Conservation (phyloP, 176 grass and related monocot genomes). For the Puccinellia tenuiflora region DNA sequence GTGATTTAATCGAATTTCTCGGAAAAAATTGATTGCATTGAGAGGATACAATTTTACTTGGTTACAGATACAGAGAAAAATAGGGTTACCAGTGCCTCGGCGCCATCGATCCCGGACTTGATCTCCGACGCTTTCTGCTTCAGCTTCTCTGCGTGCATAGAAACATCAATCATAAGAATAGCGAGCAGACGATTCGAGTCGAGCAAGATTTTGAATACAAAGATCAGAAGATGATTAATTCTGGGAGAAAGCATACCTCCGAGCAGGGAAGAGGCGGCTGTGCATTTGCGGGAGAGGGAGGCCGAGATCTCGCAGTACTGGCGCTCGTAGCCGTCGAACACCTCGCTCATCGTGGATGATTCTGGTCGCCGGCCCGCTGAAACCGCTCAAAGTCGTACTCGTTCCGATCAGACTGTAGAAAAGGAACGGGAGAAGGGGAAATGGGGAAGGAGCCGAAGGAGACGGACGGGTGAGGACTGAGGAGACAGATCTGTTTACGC, state of each 20-base stretch:
- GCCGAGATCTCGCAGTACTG: no score
- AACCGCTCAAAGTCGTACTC: no score
- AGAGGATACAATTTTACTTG: not conserved
- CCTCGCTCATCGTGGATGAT: no score
- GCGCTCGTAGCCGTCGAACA: no score
- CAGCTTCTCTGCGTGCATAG: conserved; percentile 47
- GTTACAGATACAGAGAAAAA: not conserved
- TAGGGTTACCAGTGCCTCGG: conserved; percentile 54
- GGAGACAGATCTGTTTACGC: no score
- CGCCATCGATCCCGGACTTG: conserved; percentile 75
- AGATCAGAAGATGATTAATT: not conserved
- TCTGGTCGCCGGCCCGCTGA: no score
- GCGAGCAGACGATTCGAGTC: not conserved
- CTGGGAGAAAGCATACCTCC: conserved; percentile 55
- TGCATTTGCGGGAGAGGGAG: no score
- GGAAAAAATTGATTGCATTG: not conserved
- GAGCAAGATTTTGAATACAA: not conserved
- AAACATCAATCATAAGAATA: not conserved
- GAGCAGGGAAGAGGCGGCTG: not conserved
- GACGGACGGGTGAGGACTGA: no score
- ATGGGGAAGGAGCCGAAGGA: no score
- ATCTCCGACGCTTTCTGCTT: conserved; percentile 83
- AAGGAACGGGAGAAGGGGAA: no score
- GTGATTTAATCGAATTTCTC: not conserved
- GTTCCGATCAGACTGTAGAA: no score